phyloP scores from a whole-genome alignment of 2,329 filamentous ascomycete genomes.

The Colletotrichum abscissum region DNA sequence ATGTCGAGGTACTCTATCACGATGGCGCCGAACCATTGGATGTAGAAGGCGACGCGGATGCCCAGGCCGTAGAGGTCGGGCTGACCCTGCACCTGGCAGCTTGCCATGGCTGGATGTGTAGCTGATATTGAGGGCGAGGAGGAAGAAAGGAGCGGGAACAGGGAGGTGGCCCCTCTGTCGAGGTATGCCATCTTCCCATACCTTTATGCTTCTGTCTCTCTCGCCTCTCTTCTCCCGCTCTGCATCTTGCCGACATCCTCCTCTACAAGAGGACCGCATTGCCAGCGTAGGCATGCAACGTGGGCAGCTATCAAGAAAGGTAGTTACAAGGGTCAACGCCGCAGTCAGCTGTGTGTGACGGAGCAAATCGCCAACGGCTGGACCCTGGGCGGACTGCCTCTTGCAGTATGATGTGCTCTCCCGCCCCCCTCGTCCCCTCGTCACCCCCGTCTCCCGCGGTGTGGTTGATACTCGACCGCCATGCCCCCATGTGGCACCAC shows the following conservation, averaged over 20 bases:
- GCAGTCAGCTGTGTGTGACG: slow-evolving; percentile 5
- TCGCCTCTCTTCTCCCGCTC: not conserved
- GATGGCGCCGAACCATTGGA: slow-evolving; percentile 49
- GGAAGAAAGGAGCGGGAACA: not conserved
- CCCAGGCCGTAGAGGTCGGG: slow-evolving; percentile 49
- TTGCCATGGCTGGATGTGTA: slow-evolving; percentile 33
- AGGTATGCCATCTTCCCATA: not conserved
- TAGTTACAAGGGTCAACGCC: slow-evolving; percentile 16
- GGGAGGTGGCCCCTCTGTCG: not conserved
- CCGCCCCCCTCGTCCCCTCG: not conserved
- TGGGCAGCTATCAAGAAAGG: slow-evolving; percentile 14
- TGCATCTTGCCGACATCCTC: not conserved
- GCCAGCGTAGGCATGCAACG: slow-evolving; percentile 23
- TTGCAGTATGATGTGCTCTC: slow-evolving; percentile 14
- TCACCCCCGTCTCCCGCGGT: not conserved
- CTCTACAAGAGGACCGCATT: not conserved
- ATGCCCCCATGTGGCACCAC: not conserved
- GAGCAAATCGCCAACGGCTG: slow-evolving; percentile 11
- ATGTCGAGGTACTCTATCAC: slow-evolving; percentile 46
- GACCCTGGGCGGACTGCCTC: slow-evolving; percentile 13
- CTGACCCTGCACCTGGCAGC: slow-evolving; percentile 42
- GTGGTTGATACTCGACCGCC: not conserved
- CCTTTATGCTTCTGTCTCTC: not conserved
- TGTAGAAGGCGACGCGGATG: slow-evolving; percentile 48
- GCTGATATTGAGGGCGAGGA: not conserved